Conservation (phyloP, 2,329 filamentous ascomycete species). For the Claviceps humidiphila region DNA sequence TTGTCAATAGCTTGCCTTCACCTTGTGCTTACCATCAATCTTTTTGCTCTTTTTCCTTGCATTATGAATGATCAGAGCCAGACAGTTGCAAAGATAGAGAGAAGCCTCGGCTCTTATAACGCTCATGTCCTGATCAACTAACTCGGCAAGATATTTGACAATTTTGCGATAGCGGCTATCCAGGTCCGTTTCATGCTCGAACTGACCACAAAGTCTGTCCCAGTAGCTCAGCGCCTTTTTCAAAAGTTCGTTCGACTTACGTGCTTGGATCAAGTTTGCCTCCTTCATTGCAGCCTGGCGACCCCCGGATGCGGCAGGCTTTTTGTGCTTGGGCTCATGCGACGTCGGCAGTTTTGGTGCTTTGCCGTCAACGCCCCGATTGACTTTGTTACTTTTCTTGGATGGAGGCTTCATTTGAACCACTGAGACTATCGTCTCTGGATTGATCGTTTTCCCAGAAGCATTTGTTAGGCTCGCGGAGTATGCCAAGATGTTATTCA, state of each 20-base stretch:
- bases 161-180: slow-evolving; percentile 24
- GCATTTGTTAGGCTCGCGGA: not conserved
- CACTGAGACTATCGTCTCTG: not conserved
- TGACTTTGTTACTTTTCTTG: not conserved
- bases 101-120: slow-evolving; percentile 7
- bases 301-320: slow-evolving; percentile 8
- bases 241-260: slow-evolving; percentile 13
- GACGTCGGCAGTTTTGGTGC: not conserved
- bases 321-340: not conserved
- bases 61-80: slow-evolving; percentile 9
- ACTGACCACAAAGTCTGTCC: slow-evolving; percentile 20
- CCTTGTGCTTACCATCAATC: not conserved
- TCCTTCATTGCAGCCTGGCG: slow-evolving; percentile 25
- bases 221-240: slow-evolving; percentile 2
- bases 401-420: not conserved
- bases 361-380: not conserved
- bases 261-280: slow-evolving; percentile 21
- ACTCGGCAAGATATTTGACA: not conserved
- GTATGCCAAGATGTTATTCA: not conserved
- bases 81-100: slow-evolving; percentile 20
- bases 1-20: not conserved
- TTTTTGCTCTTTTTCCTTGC: not conserved
- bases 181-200: slow-evolving; percentile 30
- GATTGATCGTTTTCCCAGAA: not conserved
- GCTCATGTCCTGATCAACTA: not conserved